Percentiles rank a stretch among this genome's conserved stretches.
Conservation (phyloP, 1,284 basidiomycete genomes). For the Ganoderma sinense region DNA sequence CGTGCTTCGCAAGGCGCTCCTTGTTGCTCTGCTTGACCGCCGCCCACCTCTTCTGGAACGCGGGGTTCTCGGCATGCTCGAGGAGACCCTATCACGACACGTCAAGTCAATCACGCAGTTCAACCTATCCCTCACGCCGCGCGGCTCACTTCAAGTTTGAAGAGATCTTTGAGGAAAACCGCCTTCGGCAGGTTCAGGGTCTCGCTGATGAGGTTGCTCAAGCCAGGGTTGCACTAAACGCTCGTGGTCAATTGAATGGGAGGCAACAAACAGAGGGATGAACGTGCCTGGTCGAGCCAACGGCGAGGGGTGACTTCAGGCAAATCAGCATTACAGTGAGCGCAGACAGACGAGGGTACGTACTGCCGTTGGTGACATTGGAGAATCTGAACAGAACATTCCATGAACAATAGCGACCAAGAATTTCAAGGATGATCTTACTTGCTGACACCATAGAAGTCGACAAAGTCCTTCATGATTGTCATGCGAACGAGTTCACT, state of each 20-base stretch:
- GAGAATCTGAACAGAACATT: conserved; percentile 56
- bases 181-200: conserved; percentile 79
- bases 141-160: conserved; percentile 58
- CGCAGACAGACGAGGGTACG: conserved; percentile 41
- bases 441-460: conserved; percentile 83
- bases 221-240: conserved; percentile 82
- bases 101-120: not conserved
- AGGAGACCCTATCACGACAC: conserved; percentile 54
- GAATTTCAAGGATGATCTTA: conserved; percentile 34
- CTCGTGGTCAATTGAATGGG: no score
- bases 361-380: conserved; percentile 88
- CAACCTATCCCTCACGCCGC: no score
- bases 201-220: conserved; percentile 84
- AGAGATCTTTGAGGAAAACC: conserved; percentile 84
- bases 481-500: conserved; percentile 79
- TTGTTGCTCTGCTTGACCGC: conserved; percentile 90
- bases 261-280: conserved; percentile 2
- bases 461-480: conserved; percentile 92
- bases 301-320: conserved; percentile 78
- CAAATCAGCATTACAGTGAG: not conserved
- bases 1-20: conserved; percentile 81
- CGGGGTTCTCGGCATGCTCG: conserved; percentile 71
- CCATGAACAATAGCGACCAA: not conserved
- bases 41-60: conserved; percentile 83
- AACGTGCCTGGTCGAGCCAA: conserved; percentile 81